phyloP scores from a whole-genome alignment of 1,284 basidiomycete species.

The Trichosporon inkin region DNA sequence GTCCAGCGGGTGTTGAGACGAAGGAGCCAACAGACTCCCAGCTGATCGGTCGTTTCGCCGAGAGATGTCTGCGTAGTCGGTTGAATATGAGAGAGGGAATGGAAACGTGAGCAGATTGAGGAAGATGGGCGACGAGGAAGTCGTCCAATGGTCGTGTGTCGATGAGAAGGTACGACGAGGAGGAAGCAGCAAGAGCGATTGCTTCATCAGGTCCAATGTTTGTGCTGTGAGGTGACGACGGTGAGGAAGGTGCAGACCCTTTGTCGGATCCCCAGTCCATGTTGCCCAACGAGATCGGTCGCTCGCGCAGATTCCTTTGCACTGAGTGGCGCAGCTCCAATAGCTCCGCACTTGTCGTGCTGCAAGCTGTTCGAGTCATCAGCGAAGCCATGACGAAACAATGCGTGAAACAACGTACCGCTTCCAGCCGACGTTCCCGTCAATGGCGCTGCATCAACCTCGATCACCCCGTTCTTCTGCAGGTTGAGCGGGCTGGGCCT shows the following conservation, averaged over 20 bases:
- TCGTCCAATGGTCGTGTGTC: constrained; percentile 69
- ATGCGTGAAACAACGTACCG: neutral
- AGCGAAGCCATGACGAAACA: neutral
- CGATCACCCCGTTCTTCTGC: neutral
- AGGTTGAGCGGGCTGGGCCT: neutral
- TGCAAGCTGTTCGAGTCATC: neutral
- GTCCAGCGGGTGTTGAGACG: constrained; percentile 68
- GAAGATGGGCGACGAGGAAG: constrained; percentile 62
- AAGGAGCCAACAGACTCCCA: constrained; percentile 68
- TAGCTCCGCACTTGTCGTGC: neutral
- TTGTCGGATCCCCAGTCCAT: constrained; percentile 7
- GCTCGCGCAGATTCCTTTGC: neutral
- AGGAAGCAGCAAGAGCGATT: constrained; percentile 7
- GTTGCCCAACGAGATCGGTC: neutral
- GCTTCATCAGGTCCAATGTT: neutral
- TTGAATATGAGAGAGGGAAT: constrained; percentile 82
- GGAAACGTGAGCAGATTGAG: constrained; percentile 68
- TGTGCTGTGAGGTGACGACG: neutral
- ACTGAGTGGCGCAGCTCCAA: neutral
- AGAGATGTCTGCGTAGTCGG: constrained; percentile 61
- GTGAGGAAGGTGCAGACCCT: constrained; percentile 2
- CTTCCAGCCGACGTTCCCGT: constrained; percentile 6
- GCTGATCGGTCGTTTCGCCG: constrained; percentile 22
- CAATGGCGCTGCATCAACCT: neutral
- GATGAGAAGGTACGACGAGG: constrained; percentile 56